A percentile compares a stretch with the other conserved stretches of the same genome.
Conservation (phyloP, 805 yeast genomes). For the Candida corydali region DNA sequence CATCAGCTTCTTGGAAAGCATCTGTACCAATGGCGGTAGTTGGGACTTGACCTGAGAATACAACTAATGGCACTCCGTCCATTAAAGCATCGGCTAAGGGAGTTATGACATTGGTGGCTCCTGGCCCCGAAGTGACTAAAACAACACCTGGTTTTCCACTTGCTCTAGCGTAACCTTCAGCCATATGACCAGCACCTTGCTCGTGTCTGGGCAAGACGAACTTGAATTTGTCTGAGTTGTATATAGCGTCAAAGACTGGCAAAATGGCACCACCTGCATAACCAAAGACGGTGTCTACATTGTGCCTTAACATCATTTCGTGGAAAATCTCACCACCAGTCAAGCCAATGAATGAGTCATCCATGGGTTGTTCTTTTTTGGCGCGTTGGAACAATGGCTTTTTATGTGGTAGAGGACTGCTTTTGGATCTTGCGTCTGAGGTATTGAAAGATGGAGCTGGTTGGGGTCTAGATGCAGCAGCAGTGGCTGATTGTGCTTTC, state of each 20-base stretch:
- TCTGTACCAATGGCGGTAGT: slow-evolving; percentile 96
- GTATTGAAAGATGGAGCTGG: slow-evolving; percentile 54
- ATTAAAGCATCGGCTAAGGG: slow-evolving; percentile 97
- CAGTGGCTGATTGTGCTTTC: slow-evolving; percentile 24
- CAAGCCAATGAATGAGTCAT: slow-evolving; percentile 86
- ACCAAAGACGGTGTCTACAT: slow-evolving; percentile 94
- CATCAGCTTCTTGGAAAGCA: slow-evolving; percentile 99
- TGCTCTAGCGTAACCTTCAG: slow-evolving; percentile 97
- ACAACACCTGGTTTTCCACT: slow-evolving; percentile 97
- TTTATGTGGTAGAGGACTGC: neutral
- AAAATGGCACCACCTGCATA: slow-evolving; percentile 99
- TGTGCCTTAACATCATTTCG: slow-evolving; percentile 96
- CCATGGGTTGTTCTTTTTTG: slow-evolving; percentile 41
- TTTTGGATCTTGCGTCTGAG: slow-evolving; percentile 12
- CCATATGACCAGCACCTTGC: slow-evolving; percentile 99
- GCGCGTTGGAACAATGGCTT: neutral
- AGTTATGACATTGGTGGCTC: slow-evolving; percentile 97
- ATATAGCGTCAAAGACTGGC: slow-evolving; percentile 96
- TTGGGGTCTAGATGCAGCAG: slow-evolving; percentile 29
- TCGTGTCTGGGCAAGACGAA: slow-evolving; percentile 95
- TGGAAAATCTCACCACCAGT: slow-evolving; percentile 99
- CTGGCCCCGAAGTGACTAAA: slow-evolving; percentile 98
- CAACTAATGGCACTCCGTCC: slow-evolving; percentile 96
- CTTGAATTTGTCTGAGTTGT: slow-evolving; percentile 81
- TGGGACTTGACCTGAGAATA: slow-evolving; percentile 96